These are phyloP conservation scores for Picea glauca DNA, from an alignment of 75 land plant species.

Conservation along the genomic window DNA sequence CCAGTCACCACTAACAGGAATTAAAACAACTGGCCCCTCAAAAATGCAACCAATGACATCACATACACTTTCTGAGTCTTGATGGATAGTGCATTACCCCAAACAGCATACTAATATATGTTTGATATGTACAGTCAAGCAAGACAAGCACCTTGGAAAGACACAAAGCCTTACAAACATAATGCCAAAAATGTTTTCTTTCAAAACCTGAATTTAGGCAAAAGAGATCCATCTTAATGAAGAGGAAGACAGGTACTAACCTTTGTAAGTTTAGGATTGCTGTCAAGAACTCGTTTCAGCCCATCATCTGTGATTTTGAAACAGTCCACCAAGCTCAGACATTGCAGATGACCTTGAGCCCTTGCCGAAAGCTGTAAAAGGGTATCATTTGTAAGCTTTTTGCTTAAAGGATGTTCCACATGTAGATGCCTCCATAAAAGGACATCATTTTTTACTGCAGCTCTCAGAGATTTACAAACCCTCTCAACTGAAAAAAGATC, in stretches of 20 bases:
- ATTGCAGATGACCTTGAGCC: constrained; percentile 58
- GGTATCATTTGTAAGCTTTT: constrained; percentile 52
- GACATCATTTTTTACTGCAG: constrained; percentile 39
- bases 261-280: constrained; percentile 61
- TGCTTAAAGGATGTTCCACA: constrained; percentile 62
- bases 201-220: no score
- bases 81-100: no score
- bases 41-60: no score
- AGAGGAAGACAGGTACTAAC: constrained; percentile 26
- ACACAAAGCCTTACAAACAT: no score
- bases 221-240: no score
- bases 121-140: no score
- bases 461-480: constrained; percentile 52
- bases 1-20: no score
- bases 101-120: no score
- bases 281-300: constrained; percentile 44
- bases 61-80: no score
- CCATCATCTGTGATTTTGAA: constrained; percentile 52
- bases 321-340: constrained; percentile 64
- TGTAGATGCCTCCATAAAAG: constrained; percentile 59
- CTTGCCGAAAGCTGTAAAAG: constrained; percentile 48
- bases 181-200: no score
- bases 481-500: constrained; percentile 56
- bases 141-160: no score
- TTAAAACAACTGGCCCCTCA: no score